Conservation (phyloP, 164 flowering plant species). For the Nelumbo lutea region DNA sequence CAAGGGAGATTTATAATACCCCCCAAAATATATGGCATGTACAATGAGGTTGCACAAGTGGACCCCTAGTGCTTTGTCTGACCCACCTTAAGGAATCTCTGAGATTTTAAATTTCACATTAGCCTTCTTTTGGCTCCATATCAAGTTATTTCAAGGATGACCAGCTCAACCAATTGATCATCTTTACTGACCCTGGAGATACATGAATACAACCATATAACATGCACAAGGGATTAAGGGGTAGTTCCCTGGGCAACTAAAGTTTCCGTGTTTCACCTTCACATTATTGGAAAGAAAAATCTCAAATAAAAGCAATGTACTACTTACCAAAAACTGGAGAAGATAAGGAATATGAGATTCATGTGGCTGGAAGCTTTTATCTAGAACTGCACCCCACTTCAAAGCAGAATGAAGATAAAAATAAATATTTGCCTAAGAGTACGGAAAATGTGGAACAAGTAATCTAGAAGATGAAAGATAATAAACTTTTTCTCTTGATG, state of each 20-base stretch:
- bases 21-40: too few relatives aligned
- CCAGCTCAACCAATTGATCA: neutral
- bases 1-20: too few relatives aligned
- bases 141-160: neutral
- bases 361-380: slow-evolving; percentile 77
- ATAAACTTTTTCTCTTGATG: neutral
- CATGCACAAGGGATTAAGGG: neutral
- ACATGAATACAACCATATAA: neutral
- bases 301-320: neutral
- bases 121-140: too few relatives aligned
- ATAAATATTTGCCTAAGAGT: slow-evolving; percentile 10
- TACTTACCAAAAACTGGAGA: slow-evolving; percentile 83
- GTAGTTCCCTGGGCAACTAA: neutral
- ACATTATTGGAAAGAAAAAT: neutral
- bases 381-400: slow-evolving; percentile 81
- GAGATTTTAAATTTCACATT: too few relatives aligned
- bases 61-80: too few relatives aligned
- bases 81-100: too few relatives aligned
- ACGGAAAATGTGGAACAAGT: neutral
- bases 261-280: neutral
- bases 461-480: neutral
- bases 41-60: too few relatives aligned
- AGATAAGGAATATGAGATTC: slow-evolving; percentile 95
- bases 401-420: slow-evolving; percentile 5
- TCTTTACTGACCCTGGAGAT: neutral